These are phyloP conservation scores for Oehlia diaphana DNA, from an alignment of 192 early-diverging fungal genomes.

Conservation along the genomic window DNA sequence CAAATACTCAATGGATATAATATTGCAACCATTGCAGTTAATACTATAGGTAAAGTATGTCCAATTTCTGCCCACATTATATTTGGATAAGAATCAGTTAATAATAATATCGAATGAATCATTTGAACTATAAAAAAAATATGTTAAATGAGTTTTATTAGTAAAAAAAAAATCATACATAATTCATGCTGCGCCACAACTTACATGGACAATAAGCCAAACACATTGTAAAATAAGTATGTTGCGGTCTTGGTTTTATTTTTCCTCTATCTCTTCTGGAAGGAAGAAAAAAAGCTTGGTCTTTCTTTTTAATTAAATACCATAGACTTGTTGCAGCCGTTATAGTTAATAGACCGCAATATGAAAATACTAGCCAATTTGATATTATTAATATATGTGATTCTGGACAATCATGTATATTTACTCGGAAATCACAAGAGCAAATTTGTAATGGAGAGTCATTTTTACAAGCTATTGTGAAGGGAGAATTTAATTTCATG, in stretches of 20 bases:
- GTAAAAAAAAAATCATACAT: too few species aligned
- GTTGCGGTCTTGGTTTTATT: neutral
- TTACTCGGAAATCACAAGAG: constrained; percentile 5
- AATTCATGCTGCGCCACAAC: neutral
- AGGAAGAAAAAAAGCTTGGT: neutral
- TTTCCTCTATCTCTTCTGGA: neutral
- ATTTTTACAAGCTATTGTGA: neutral
- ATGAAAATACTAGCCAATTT: neutral
- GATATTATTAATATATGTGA: neutral
- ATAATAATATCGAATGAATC: neutral
- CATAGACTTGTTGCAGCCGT: neutral
- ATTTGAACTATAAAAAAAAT: constrained; percentile 8
- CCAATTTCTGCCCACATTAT: constrained; percentile 3
- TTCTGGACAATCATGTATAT: constrained; percentile 4
- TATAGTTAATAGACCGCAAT: neutral
- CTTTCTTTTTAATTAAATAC: neutral
- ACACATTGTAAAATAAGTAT: neutral
- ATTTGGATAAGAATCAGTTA: neutral
- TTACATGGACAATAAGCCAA: constrained; percentile 7
- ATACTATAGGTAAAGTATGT: neutral
- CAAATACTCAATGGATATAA: constrained; percentile 7
- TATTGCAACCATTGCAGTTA: neutral
- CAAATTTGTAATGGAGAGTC: neutral
- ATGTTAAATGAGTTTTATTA: too few species aligned
- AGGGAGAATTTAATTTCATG: neutral